Percentiles rank a stretch among this genome's conserved stretches.
Evolutionary conservation across 139 green algal species (phyloP).

Genomic region (Pedinophyceae sp.): DNA sequence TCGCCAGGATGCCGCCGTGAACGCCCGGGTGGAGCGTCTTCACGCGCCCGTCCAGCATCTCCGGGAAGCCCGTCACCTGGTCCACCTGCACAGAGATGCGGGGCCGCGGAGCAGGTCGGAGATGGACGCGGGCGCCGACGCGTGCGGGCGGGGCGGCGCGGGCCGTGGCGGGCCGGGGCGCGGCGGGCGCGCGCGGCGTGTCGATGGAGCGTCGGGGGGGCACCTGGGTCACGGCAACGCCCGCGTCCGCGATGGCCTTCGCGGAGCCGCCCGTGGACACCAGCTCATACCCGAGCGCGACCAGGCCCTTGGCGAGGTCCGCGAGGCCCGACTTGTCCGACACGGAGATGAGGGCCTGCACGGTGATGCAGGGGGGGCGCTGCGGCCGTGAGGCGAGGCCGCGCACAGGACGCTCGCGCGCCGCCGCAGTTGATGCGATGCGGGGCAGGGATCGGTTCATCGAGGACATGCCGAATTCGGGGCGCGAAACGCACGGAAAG

Average conservation of each 20-base stretch:
- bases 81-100: no score
- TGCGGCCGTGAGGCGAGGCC: no score
- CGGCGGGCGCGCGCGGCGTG: background rate
- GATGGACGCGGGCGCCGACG: no score
- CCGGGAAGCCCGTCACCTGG: conserved; percentile 87
- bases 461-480: no score
- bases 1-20: conserved; percentile 92
- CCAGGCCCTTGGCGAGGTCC: conserved; percentile 66
- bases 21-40: conserved; percentile 97
- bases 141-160: no score
- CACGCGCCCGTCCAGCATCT: conserved; percentile 84
- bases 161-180: background rate
- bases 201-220: no score
- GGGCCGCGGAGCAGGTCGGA: no score
- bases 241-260: conserved; percentile 52
- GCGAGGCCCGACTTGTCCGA: conserved; percentile 79
- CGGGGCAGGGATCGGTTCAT: no score
- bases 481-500: no score
- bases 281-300: conserved; percentile 70
- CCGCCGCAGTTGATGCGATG: no score
- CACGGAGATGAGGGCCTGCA: conserved; percentile 71
- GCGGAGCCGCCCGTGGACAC: conserved; percentile 89
- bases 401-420: no score
- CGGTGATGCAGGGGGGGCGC: no score
- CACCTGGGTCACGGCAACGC: conserved; percentile 66